Conservation (phyloP, 345 rosid genomes). For the Hevea brasiliensis region DNA sequence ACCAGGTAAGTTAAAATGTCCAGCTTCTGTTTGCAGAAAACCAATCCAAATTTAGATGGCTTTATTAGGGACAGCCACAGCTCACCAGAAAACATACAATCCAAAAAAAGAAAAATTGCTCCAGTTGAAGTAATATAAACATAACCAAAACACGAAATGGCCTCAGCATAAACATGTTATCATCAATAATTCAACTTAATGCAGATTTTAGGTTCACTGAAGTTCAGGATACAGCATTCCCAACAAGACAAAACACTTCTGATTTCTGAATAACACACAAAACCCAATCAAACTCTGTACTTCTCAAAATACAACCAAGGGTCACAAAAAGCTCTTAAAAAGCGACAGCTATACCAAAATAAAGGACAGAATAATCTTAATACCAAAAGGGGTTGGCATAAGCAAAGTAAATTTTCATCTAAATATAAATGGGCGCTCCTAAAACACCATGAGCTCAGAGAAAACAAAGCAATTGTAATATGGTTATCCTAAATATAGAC, state of each 20-base stretch:
- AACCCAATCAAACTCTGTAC: constrained; percentile 5
- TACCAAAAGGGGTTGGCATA: neutral
- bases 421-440: neutral
- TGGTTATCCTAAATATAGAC: neutral
- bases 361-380: neutral
- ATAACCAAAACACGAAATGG: neutral
- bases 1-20: no score
- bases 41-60: no score
- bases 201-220: neutral
- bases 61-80: neutral
- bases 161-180: neutral
- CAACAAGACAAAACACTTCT: neutral
- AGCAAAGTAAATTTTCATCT: constrained; percentile 3
- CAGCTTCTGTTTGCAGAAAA: no score
- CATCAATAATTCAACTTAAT: neutral
- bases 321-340: neutral
- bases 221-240: neutral
- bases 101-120: no score
- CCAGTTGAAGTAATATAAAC: no score
- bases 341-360: neutral
- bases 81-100: no score
- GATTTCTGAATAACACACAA: neutral
- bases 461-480: neutral
- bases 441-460: neutral
- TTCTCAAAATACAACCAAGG: constrained; percentile 10